Evolutionary conservation across 139 green algal genomes (phyloP), one percentile per base, ranked within the genome.

Genomic region (Picochlorum sp.): DNA sequence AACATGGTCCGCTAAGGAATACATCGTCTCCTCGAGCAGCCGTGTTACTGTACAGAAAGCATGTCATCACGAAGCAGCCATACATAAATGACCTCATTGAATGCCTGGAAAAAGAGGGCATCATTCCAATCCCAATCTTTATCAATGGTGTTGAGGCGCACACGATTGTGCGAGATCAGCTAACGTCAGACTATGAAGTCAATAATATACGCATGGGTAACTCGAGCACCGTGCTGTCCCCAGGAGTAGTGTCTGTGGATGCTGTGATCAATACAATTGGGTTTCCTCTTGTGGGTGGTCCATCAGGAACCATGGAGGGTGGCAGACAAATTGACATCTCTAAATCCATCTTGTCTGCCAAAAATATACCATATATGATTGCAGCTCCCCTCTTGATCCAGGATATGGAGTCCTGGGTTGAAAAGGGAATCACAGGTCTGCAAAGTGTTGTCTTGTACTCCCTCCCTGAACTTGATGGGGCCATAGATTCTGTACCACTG

Each of bases 21-120:
- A 64, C 72, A 30, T 24, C 41, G 10, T 69, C 62, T 30, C 66
- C 45, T 5, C 62, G 63, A 45, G 92, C 95, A 37, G 93, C 76
- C 4, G 73, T 97, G 49, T 81, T 98, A 68, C 80, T 99, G 64
- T 99, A 98, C 80, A 81, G 94, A 66, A 99, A 99, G 79, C 94
- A 99, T 72, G 94, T 98, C 56, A 95, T 98, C 62, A 98, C 92
- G 3, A 69, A 80, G 6, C 84, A 90, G 65, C 65, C 71, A 14
- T 96, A 97, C 81, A 87, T 97, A 51, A 30, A 49, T 4, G 75
- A 93, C 67, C 68, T 94, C 16, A 76, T 89, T 0, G 34, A 59
- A 8, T 69, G 57, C 20, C 71, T 90, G 71, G 84, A 92, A 72
- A 61, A 56, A 54, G 67, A 85, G 59, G 86, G 86, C 1, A 34